Evolutionary conservation across 345 rosid genomes (phyloP).

Genomic region (Acer campestre): DNA sequence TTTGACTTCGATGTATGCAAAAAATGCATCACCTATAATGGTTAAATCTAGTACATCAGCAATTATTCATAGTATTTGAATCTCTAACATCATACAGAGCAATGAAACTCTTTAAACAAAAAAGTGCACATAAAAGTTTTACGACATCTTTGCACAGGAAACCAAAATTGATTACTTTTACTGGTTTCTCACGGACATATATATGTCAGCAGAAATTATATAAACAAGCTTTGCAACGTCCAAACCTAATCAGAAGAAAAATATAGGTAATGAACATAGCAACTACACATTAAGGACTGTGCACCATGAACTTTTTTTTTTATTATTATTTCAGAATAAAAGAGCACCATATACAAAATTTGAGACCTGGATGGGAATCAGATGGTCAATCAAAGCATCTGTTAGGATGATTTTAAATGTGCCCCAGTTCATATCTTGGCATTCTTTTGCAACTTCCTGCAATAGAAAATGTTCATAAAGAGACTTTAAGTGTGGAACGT

Average conservation of each 20-base stretch:
- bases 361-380: conserved; percentile 85
- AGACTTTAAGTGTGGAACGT: conserved; percentile 7
- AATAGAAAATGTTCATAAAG: conserved; percentile 11
- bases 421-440: conserved; percentile 86
- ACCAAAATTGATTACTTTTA: not conserved
- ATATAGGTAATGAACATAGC: not conserved
- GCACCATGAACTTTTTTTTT: not conserved
- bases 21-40: not conserved
- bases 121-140: not conserved
- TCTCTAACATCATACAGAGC: not conserved
- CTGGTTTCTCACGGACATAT: not conserved
- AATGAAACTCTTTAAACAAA: not conserved
- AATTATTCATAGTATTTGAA: not conserved
- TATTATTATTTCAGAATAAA: not conserved
- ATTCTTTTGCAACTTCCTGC: conserved; percentile 81
- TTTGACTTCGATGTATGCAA: not conserved
- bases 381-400: conserved; percentile 80
- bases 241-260: conserved; percentile 5
- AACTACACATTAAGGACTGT: not conserved
- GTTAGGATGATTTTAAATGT: conserved; percentile 65
- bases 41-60: conserved; percentile 2
- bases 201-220: not conserved
- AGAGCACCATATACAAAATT: not conserved
- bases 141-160: not conserved
- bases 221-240: not conserved